Evolutionary conservation across 148 eudicot species (phyloP).

Genomic region (Tetragonia tetragonoides): DNA sequence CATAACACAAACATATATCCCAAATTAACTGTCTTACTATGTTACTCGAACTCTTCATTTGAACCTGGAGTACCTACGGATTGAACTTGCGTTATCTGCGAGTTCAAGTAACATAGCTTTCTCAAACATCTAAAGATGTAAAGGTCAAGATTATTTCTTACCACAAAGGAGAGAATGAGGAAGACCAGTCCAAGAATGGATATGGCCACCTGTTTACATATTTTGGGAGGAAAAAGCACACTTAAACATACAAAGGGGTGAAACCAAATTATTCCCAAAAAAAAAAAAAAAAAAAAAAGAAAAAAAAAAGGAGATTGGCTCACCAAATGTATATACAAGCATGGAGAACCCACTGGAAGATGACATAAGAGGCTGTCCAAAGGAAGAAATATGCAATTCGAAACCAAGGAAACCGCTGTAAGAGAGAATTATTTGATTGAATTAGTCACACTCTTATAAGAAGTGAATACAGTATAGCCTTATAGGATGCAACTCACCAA

Average conservation of each 20-base stretch:
- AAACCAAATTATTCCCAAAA: not conserved
- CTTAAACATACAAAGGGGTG: constrained; percentile 5
- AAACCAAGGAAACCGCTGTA: constrained; percentile 86
- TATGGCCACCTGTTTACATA: constrained; percentile 79
- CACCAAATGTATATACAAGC: constrained; percentile 70
- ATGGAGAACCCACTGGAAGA: constrained; percentile 80
- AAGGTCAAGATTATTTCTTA: constrained; percentile 27
- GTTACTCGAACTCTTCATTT: constrained; percentile 2
- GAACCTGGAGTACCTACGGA: not conserved
- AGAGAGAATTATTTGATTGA: not conserved
- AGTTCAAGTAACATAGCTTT: not conserved
- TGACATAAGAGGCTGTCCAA: constrained; percentile 69
- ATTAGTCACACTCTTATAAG: not conserved
- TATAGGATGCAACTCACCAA: constrained; percentile 56
- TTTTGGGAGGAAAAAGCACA: constrained; percentile 12
- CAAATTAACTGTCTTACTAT: not conserved
- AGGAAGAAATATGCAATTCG: constrained; percentile 73
- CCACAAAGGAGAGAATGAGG: constrained; percentile 82
- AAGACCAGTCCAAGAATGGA: constrained; percentile 91
- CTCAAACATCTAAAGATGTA: not conserved
- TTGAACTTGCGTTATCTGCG: not conserved
- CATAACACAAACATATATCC: not conserved
- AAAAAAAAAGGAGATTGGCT: constrained; percentile 11
- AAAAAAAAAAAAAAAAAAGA: not conserved
- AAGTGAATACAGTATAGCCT: not conserved